A percentile compares a stretch with the other conserved stretches of the same genome.
phyloP scores from a whole-genome alignment of 495 filamentous ascomycete genomes.

The Filosporella fistucella region DNA sequence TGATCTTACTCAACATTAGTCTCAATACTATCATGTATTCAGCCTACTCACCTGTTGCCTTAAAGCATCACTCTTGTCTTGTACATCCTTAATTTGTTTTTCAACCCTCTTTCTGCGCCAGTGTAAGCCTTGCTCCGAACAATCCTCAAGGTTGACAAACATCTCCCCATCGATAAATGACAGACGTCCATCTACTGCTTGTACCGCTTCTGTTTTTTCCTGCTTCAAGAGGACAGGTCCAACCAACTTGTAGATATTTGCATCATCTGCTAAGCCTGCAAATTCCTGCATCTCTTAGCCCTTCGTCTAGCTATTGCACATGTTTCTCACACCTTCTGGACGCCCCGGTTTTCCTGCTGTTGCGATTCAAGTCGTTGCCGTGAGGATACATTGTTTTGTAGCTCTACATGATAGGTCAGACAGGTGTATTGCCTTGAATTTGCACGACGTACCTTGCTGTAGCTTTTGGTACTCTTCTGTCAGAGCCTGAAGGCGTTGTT shows the following conservation, averaged over 20 bases:
- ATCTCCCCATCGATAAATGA: constrained; percentile 95
- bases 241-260: constrained; percentile 92
- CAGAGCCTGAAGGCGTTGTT: constrained; percentile 66
- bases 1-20: constrained; percentile 18
- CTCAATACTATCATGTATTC: not conserved
- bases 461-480: constrained; percentile 84
- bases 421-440: not conserved
- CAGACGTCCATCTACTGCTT: constrained; percentile 83
- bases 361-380: constrained; percentile 92
- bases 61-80: constrained; percentile 78
- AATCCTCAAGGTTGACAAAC: constrained; percentile 42
- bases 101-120: constrained; percentile 72
- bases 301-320: not conserved
- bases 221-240: constrained; percentile 94
- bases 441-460: constrained; percentile 60
- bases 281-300: constrained; percentile 63
- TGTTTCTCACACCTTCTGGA: constrained; percentile 60
- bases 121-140: constrained; percentile 10
- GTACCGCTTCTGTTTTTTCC: constrained; percentile 78
- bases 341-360: constrained; percentile 83
- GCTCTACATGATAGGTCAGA: constrained; percentile 49
- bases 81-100: constrained; percentile 68
- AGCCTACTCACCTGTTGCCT: constrained; percentile 55
- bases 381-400: constrained; percentile 70
- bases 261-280: constrained; percentile 64